Conservation (phyloP, 306 rosid genomes). For the Mucuna pruriens region DNA sequence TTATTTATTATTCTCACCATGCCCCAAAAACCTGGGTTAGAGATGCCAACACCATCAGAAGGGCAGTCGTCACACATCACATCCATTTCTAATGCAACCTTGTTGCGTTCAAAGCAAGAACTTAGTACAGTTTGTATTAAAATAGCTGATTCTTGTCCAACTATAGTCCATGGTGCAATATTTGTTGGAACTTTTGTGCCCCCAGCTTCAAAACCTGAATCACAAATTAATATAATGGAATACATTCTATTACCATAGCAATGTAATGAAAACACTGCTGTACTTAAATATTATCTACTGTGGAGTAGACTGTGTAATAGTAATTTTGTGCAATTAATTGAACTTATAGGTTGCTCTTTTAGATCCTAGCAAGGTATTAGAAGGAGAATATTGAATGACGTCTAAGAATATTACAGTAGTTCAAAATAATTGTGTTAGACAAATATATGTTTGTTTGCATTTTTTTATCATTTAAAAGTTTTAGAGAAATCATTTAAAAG, state of each 20-base stretch:
- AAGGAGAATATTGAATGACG: neutral
- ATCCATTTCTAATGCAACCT: slow-evolving; percentile 70
- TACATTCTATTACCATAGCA: neutral
- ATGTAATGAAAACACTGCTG: neutral
- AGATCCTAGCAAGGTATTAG: neutral
- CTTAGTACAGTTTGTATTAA: slow-evolving; percentile 62
- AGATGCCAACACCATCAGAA: slow-evolving; percentile 66
- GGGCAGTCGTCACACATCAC: slow-evolving; percentile 53
- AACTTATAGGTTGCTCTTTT: neutral
- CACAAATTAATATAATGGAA: neutral
- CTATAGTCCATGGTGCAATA: slow-evolving; percentile 71
- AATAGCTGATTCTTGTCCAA: slow-evolving; percentile 63
- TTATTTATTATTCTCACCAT: slow-evolving; percentile 53
- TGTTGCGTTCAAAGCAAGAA: slow-evolving; percentile 73
- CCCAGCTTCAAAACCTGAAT: slow-evolving; percentile 89
- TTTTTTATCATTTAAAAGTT: neutral
- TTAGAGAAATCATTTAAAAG: neutral
- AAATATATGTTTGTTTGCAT: neutral
- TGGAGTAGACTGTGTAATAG: neutral
- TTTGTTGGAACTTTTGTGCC: slow-evolving; percentile 67
- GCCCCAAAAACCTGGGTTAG: slow-evolving; percentile 87
- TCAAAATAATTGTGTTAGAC: neutral
- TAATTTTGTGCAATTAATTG: neutral
- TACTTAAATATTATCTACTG: neutral
- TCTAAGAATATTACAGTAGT: neutral